Conservation (phyloP, 192 early-diverging fungal genomes). For the Gaertneriomyces sp. region DNA sequence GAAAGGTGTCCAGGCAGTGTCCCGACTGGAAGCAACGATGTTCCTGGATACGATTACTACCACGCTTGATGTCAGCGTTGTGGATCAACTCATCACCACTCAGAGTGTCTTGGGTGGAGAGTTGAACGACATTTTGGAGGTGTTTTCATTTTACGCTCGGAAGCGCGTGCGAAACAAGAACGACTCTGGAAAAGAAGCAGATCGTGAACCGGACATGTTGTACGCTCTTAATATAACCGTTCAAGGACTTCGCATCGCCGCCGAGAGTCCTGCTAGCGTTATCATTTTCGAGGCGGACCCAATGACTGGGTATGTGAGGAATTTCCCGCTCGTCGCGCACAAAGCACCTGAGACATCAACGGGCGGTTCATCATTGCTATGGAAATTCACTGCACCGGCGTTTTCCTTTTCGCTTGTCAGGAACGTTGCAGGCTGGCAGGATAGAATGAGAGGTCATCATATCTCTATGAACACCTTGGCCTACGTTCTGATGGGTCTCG, state of each 20-base stretch:
- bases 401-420: conserved; percentile 60
- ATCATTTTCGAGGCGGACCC: conserved; percentile 56
- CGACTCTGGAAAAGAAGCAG: neutral
- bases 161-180: conserved; percentile 19
- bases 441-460: neutral
- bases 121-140: conserved; percentile 69
- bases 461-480: conserved; percentile 53
- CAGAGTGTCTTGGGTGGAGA: conserved; percentile 72
- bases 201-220: conserved; percentile 17
- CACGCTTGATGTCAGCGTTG: conserved; percentile 55
- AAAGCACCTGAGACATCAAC: neutral
- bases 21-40: conserved; percentile 20
- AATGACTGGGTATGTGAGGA: conserved; percentile 59
- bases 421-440: conserved; percentile 12
- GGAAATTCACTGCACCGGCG: conserved; percentile 17
- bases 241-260: conserved; percentile 56
- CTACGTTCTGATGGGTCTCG: conserved; percentile 62
- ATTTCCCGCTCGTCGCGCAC: conserved; percentile 20
- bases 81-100: conserved; percentile 76
- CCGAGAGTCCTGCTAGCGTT: conserved; percentile 55
- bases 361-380: neutral
- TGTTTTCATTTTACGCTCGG: conserved; percentile 51
- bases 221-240: conserved; percentile 62
- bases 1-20: conserved; percentile 1
- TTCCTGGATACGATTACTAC: conserved; percentile 27